phyloP scores from a whole-genome alignment of 371 early-diverging fungal species.

The Capillidium heterosporum region DNA sequence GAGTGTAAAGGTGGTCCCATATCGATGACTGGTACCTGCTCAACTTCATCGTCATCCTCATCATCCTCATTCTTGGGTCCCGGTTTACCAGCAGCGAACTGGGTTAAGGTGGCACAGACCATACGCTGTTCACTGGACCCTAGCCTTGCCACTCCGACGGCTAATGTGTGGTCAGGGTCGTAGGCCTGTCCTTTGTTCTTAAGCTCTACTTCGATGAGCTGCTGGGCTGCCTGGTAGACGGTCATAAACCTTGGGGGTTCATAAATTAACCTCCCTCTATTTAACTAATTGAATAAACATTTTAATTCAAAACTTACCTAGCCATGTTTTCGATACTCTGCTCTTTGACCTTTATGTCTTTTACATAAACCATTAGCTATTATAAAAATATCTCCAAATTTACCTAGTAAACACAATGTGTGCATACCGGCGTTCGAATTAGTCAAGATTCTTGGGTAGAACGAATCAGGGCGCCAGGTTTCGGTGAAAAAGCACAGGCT shows the following conservation, averaged over 20 bases:
- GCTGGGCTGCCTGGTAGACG: constrained; percentile 81
- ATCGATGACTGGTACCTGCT: constrained; percentile 24
- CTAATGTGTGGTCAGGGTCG: constrained; percentile 48
- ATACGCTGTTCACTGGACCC: constrained; percentile 62
- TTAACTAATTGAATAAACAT: background rate
- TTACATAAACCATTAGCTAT: constrained; percentile 1
- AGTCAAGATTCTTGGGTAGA: constrained; percentile 82
- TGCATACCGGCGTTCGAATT: constrained; percentile 81
- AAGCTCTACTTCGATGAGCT: constrained; percentile 84
- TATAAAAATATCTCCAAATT: background rate
- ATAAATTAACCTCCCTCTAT: constrained; percentile 72
- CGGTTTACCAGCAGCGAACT: constrained; percentile 29
- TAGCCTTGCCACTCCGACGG: constrained; percentile 88
- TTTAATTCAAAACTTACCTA: constrained; percentile 20
- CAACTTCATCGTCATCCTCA: background rate
- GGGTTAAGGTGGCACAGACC: constrained; percentile 70
- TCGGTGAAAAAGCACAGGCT: constrained; percentile 98
- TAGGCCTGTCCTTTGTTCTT: constrained; percentile 26
- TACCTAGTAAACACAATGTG: constrained; percentile 84
- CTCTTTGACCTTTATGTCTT: constrained; percentile 98
- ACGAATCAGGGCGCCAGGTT: constrained; percentile 91
- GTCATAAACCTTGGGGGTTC: constrained; percentile 98
- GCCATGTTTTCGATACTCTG: constrained; percentile 89
- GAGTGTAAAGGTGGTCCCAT: constrained; percentile 97
- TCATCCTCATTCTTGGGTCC: no score